Evolutionary conservation across 805 yeast species (phyloP).

Genomic region (Clavispora santaluciae): DNA sequence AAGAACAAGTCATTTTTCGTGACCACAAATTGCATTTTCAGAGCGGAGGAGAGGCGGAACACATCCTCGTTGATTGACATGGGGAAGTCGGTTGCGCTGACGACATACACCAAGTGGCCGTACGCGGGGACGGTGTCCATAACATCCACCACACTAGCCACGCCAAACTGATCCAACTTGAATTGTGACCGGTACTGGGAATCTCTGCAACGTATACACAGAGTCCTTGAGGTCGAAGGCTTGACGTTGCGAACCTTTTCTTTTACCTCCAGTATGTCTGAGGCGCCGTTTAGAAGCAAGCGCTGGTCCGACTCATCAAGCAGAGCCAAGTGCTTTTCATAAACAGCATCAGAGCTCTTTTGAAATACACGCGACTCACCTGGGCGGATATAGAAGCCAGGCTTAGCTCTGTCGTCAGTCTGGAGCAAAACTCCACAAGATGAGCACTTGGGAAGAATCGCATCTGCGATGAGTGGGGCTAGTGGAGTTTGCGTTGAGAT

Average conservation of each 20-base stretch:
- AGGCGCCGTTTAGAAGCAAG: constrained; percentile 20
- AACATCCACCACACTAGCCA: constrained; percentile 16
- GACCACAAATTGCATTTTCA: constrained; percentile 36
- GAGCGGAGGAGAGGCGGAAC: constrained; percentile 27
- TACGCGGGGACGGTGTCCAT: constrained; percentile 35
- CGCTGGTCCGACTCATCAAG: constrained; percentile 24
- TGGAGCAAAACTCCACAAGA: constrained; percentile 61
- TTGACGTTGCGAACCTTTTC: neutral
- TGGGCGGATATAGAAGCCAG: constrained; percentile 40
- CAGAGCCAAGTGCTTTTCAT: constrained; percentile 12
- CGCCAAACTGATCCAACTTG: constrained; percentile 24
- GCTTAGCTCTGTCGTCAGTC: constrained; percentile 22
- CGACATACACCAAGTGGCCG: constrained; percentile 52
- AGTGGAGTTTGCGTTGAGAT: neutral
- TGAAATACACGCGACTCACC: constrained; percentile 1
- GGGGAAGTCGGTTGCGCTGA: constrained; percentile 73
- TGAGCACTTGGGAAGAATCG: constrained; percentile 31
- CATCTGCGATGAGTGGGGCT: constrained; percentile 7
- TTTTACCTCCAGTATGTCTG: neutral
- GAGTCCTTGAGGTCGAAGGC: constrained; percentile 7
- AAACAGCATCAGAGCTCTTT: constrained; percentile 23
- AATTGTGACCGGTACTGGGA: constrained; percentile 42
- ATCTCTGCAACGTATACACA: constrained; percentile 56
- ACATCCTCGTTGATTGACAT: constrained; percentile 42
- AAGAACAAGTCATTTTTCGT: constrained; percentile 44